Conservation (phyloP, 139 green algal species). For the Yamagishiella unicocca region DNA sequence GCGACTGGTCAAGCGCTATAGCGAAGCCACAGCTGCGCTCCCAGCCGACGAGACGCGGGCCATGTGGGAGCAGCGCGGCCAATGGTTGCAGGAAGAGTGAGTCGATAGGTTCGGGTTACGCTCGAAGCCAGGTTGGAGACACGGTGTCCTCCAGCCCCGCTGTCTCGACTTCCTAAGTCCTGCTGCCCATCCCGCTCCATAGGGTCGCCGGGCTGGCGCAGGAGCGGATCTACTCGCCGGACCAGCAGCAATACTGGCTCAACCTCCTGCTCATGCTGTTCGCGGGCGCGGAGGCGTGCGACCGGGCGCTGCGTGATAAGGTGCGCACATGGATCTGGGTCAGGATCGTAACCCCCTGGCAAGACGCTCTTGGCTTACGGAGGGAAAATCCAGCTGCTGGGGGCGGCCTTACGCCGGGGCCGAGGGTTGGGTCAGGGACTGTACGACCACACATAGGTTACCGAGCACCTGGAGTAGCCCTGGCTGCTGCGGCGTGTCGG, state of each 20-base stretch:
- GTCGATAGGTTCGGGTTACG: no score
- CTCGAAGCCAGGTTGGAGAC: no score
- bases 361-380: no score
- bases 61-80: constrained; percentile 47
- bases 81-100: constrained; percentile 52
- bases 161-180: neutral
- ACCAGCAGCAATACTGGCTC: constrained; percentile 47
- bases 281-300: constrained; percentile 52
- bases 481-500: no score
- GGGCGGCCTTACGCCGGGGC: no score
- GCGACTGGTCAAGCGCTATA: constrained; percentile 38
- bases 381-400: no score
- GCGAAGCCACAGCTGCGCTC: constrained; percentile 31
- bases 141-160: neutral
- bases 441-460: no score
- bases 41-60: constrained; percentile 27
- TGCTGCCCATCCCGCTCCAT: neutral
- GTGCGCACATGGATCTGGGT: no score
- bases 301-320: constrained; percentile 53
- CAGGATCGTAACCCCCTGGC: no score
- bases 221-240: constrained; percentile 53
- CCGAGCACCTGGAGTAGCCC: no score
- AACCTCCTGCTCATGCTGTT: constrained; percentile 58
- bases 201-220: constrained; percentile 52
- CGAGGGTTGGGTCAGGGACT: no score